Percentiles rank a stretch among this genome's conserved stretches.
Conservation (phyloP, 2,329 filamentous ascomycete genomes). For the Ascosphaera pollenicola region DNA sequence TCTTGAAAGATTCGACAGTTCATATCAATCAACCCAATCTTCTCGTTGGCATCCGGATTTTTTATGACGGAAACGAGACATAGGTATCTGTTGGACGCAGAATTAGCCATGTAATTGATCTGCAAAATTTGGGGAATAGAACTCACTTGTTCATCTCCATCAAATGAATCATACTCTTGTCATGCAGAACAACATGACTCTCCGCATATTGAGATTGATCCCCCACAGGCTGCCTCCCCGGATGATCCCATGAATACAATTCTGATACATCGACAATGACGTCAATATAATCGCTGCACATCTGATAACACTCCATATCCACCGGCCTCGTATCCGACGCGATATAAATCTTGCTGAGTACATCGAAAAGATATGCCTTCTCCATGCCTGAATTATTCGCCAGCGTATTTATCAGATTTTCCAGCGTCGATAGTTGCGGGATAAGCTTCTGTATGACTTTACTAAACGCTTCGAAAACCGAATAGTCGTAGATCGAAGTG, state of each 20-base stretch:
- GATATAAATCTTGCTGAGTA: conserved; percentile 96
- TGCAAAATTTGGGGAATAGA: too few relatives aligned
- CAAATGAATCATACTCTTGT: conserved; percentile 39
- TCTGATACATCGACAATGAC: conserved; percentile 95
- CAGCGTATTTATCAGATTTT: conserved; percentile 82
- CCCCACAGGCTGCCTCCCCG: conserved; percentile 17
- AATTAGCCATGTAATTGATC: too few relatives aligned
- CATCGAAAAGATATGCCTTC: conserved; percentile 95
- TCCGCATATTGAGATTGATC: conserved; percentile 33
- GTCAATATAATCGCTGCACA: conserved; percentile 96
- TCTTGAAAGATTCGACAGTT: conserved; percentile 42
- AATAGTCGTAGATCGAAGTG: conserved; percentile 96
- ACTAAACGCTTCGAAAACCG: conserved; percentile 93
- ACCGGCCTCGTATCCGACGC: conserved; percentile 84
- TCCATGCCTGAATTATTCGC: conserved; percentile 89
- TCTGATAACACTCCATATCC: conserved; percentile 91
- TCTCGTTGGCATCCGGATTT: conserved; percentile 39
- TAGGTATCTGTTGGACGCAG: conserved; percentile 34
- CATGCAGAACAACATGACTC: conserved; percentile 39
- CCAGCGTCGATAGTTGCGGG: conserved; percentile 74
- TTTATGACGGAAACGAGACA: conserved; percentile 43
- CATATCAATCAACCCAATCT: conserved; percentile 43
- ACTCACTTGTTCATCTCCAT: conserved; percentile 44
- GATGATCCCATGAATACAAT: conserved; percentile 59
- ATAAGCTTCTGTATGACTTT: conserved; percentile 98